Evolutionary conservation across 2,329 filamentous ascomycete species (phyloP).

Genomic region (Chaetomiaceae sp.): DNA sequence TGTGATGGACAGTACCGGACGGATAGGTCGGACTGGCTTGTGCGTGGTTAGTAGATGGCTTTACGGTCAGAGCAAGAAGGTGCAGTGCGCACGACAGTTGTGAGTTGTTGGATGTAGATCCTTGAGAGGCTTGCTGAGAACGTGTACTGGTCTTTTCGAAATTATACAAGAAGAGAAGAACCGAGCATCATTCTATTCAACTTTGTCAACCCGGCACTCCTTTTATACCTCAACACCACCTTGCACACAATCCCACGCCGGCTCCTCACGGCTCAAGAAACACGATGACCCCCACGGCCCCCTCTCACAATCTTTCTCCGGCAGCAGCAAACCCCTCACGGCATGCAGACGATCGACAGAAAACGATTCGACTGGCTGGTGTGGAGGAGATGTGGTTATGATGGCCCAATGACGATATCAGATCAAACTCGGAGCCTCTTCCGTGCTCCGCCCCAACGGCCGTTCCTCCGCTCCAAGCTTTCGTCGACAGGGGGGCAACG

Average conservation of each 20-base stretch:
- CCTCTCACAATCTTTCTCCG: not conserved
- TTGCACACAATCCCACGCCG: not conserved
- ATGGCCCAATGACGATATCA: constrained; percentile 16
- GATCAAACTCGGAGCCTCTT: not conserved
- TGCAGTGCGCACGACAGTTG: constrained; percentile 15
- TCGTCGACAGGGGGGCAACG: no score
- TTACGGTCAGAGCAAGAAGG: not conserved
- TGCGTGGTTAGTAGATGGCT: constrained; percentile 11
- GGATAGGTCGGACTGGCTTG: constrained; percentile 5
- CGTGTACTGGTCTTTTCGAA: no score
- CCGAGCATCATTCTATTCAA: not conserved
- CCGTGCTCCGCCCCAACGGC: no score
- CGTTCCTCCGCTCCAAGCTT: no score
- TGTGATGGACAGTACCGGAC: no score
- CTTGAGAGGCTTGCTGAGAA: no score
- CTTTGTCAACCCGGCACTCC: no score
- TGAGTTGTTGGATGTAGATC: not conserved
- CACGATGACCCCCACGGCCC: constrained; percentile 10
- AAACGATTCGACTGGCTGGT: not conserved
- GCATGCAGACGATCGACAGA: not conserved
- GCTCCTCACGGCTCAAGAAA: constrained; percentile 10
- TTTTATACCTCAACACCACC: not conserved
- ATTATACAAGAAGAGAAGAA: not conserved
- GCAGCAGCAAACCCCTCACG: constrained; percentile 3
- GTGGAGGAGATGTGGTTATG: constrained; percentile 1